These are phyloP conservation scores for Phytophthora meadii DNA, from an alignment of 352 stramenopile species.

Conservation along the genomic window DNA sequence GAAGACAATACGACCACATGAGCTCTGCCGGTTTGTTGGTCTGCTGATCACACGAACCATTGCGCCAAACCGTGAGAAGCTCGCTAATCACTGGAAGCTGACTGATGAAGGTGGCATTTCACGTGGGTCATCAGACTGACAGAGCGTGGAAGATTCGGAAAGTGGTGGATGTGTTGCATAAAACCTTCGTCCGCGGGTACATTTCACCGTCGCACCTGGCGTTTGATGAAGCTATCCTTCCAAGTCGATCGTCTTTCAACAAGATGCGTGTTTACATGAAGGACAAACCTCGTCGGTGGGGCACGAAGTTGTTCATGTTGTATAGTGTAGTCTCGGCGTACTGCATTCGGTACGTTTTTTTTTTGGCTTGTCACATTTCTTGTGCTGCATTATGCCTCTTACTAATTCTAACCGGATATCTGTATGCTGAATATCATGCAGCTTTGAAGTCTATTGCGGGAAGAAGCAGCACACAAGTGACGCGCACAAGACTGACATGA, in stretches of 20 bases:
- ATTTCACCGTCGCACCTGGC: neutral
- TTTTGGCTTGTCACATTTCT: neutral
- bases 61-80: no score
- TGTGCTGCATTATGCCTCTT: conserved; percentile 2
- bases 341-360: conserved; percentile 9
- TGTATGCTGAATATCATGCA: conserved; percentile 4
- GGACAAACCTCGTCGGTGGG: conserved; percentile 1
- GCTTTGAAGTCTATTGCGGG: conserved; percentile 7
- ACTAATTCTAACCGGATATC: neutral
- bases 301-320: conserved; percentile 12
- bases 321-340: neutral
- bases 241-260: conserved; percentile 2
- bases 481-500: neutral
- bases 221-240: conserved; percentile 2
- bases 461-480: neutral
- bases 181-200: no score
- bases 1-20: no score
- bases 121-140: no score
- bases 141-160: no score
- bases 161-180: no score
- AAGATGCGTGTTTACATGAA: conserved; percentile 4
- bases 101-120: no score
- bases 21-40: no score
- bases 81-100: no score
- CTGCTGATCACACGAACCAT: no score